phyloP scores from a whole-genome alignment of 306 rosid genomes.

The Cicer bijugum region DNA sequence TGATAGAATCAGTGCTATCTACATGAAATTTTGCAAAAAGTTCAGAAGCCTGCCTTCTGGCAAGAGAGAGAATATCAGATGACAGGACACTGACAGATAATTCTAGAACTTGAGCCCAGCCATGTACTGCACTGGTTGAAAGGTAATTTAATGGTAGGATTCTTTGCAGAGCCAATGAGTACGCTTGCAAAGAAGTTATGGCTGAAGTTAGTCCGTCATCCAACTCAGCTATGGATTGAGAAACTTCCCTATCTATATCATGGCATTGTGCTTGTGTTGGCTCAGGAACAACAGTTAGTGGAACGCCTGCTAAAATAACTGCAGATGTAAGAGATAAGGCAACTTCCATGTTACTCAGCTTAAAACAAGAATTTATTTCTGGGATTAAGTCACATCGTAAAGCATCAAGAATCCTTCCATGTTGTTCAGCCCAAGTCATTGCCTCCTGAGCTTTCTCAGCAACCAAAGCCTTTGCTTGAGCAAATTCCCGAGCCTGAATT shows the following conservation, averaged over 20 bases:
- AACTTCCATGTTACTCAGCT: constrained; percentile 63
- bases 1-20: constrained; percentile 61
- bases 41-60: constrained; percentile 92
- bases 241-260: constrained; percentile 90
- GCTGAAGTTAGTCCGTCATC: constrained; percentile 82
- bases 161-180: constrained; percentile 89
- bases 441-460: constrained; percentile 95
- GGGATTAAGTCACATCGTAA: constrained; percentile 74
- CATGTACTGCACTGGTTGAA: constrained; percentile 86
- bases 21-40: constrained; percentile 63
- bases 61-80: constrained; percentile 79
- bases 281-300: constrained; percentile 96
- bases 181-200: constrained; percentile 64
- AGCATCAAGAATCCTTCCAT: constrained; percentile 87
- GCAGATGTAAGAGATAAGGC: constrained; percentile 88
- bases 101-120: constrained; percentile 91
- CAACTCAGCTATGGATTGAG: constrained; percentile 72
- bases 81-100: constrained; percentile 67
- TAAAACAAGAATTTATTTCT: constrained; percentile 57
- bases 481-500: constrained; percentile 81
- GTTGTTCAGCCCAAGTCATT: constrained; percentile 89
- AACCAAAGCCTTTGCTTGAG: constrained; percentile 77
- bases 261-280: constrained; percentile 94
- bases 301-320: constrained; percentile 84
- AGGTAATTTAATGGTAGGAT: constrained; percentile 81